Conservation (phyloP, 768 basidiomycete genomes). For the Lyophyllum semitale region DNA sequence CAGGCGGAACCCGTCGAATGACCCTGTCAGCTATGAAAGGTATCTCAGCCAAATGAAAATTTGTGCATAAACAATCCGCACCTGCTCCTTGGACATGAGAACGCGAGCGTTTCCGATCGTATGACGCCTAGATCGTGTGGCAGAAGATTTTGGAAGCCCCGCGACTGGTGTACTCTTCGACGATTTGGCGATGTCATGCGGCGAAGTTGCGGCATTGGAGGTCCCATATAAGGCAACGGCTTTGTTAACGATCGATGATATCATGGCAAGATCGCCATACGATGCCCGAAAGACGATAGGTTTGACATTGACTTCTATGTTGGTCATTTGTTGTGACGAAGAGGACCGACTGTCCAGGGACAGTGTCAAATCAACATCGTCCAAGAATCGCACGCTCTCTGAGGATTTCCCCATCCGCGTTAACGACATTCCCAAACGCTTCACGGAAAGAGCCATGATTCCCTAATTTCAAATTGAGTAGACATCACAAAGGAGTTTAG, state of each 20-base stretch:
- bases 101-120: slow-evolving; percentile 43
- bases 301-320: slow-evolving; percentile 77
- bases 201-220: slow-evolving; percentile 19
- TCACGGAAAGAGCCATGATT: slow-evolving; percentile 77
- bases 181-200: slow-evolving; percentile 1
- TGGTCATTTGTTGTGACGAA: slow-evolving; percentile 71
- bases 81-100: slow-evolving; percentile 79
- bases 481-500: neutral
- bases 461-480: slow-evolving; percentile 45
- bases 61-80: slow-evolving; percentile 27
- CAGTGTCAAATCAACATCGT: slow-evolving; percentile 87
- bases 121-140: slow-evolving; percentile 6
- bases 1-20: slow-evolving; percentile 89
- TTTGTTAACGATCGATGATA: slow-evolving; percentile 82
- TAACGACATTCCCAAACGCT: slow-evolving; percentile 90
- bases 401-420: slow-evolving; percentile 80
- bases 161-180: slow-evolving; percentile 4
- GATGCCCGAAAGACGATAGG: slow-evolving; percentile 94
- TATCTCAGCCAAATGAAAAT: slow-evolving; percentile 2
- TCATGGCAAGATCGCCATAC: slow-evolving; percentile 90
- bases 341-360: slow-evolving; percentile 84
- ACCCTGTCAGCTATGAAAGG: slow-evolving; percentile 69
- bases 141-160: slow-evolving; percentile 9
- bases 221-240: slow-evolving; percentile 75
- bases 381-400: slow-evolving; percentile 89